Conservation (phyloP, 352 stramenopile genomes). For the Salisapilia sapeloensis region DNA sequence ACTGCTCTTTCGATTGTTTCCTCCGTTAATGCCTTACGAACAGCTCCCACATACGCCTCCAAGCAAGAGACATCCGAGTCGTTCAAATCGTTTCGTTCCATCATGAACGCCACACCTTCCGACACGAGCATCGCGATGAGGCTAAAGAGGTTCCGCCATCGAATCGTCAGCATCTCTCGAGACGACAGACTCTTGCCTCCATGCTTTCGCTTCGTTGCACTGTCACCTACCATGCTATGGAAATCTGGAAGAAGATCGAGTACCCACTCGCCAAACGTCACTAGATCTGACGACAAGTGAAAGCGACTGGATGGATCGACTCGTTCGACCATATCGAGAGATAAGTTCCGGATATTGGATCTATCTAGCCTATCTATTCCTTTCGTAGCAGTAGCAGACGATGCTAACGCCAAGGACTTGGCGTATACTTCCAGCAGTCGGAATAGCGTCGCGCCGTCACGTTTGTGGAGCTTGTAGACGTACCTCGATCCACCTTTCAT, state of each 20-base stretch:
- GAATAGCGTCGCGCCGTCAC: conserved; percentile 40
- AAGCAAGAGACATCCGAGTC: conserved; percentile 16
- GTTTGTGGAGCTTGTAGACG: conserved; percentile 17
- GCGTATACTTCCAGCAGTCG: conserved; percentile 55
- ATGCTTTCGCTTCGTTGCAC: conserved; percentile 28
- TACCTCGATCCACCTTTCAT: conserved; percentile 21
- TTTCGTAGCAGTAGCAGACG: conserved; percentile 8
- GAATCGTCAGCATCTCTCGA: conserved; percentile 12
- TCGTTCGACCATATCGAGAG: too few species aligned
- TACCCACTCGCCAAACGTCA: too few species aligned
- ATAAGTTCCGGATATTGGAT: too few species aligned
- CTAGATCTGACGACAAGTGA: too few species aligned
- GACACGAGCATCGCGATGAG: conserved; percentile 30
- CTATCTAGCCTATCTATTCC: neutral
- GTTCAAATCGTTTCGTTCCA: conserved; percentile 19
- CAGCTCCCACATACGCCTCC: conserved; percentile 18
- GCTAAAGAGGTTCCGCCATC: conserved; percentile 61
- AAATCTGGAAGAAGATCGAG: too few species aligned
- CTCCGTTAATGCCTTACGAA: conserved; percentile 22
- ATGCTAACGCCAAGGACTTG: conserved; percentile 30
- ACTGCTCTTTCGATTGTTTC: conserved; percentile 35
- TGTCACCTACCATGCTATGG: conserved; percentile 14
- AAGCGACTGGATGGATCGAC: too few species aligned
- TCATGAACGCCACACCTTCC: conserved; percentile 44
- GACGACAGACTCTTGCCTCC: conserved; percentile 10